Evolutionary conservation across 1,284 basidiomycete genomes (phyloP), one percentile per base, ranked within the genome.

Genomic region (Tetrapyrgos nigripes): DNA sequence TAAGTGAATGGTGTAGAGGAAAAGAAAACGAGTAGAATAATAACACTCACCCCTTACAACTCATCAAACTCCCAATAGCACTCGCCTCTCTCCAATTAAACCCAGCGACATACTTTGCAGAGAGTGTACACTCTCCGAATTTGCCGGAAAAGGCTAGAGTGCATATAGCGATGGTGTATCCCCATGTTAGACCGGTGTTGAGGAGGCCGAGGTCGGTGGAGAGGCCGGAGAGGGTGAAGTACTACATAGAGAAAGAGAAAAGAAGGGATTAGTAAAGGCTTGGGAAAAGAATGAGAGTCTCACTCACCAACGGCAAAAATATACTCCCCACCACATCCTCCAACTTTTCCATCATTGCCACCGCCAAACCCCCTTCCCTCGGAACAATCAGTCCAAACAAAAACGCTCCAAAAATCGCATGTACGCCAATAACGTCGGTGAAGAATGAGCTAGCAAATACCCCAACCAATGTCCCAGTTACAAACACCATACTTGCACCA

Each of bases 351-450:
- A 86, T 87, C 23, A 96, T 78, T 0, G 85, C 79, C 50, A 96
- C 94, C 1, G 89, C 88, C 62, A 94, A 88, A 8, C 92, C 92
- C 3, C 92, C 91, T 61, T 97, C 91, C 44, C 95, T 89, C 2
- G 97, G 97, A 21, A 98, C 89, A 67, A 97, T 89, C 10, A 97
- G 76, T n/a, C 96, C 96, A 2, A 89, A 88, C 35, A 98, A 68
- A 79, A 98, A 98, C 0, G 91, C 93, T 82, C 92, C 92, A 68
- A 94, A 93, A 66, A 96, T 96, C 28, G 94, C 89, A 69, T 96
- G 94, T 1, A 97, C 93, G 56, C 96, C 96, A 65, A 98, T 94
- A 62, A 96, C 83, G 70, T 97, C 96, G 1, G 96, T 98, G 71
- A 96, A 91, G 79, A 97, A 98, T 0, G 94, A 90, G 6, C 91